Base-by-base conservation (phyloP, 192 early-diverging fungal genomes). In the Backusella mclennaniae region DNA sequence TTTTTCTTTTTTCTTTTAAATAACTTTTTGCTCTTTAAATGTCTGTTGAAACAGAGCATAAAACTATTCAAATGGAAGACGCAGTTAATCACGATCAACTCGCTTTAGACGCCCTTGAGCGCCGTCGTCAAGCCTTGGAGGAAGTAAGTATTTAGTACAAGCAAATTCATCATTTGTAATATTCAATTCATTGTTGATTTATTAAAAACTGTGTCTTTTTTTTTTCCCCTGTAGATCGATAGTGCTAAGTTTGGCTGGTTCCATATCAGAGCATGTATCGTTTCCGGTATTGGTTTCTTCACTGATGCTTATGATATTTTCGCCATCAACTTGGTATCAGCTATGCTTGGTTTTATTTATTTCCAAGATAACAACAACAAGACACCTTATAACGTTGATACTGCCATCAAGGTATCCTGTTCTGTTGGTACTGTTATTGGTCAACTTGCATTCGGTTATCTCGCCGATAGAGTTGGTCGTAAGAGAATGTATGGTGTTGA, bases 251-350 rank as follows among this genome's bases (percentile, higher is more conserved):
- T 94, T 71, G 88, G 88, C 66, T 91, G 90, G 92, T 92, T 92
- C 84, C 92, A 93, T 80, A 84, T 93, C 76, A 89, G 89, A 49
- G 88, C 92, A 23, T 92, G 90, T 82, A 74, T 93, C 66, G 89
- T 93, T 5, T 89, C 92, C 14, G 92, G 91, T 74, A 87, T 92
- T 35, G 93, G 95, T 73, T 96, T 97, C 86, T 93, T 96, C 73
- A 95, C 94, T 52, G 96, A 98, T 80, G 91, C 95, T 15, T 97
- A 97, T 83, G 97, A 98, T 83, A 93, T 96, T 80, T 97, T 97
- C 75, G 93, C 95, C 72, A 97, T 98, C 81, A 93, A 93, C 73
- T 83, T 97, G 69, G 93, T 94, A 9, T 88, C 95, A 6, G 87
- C 93, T 66, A 98, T 98, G 90, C 82, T 96, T 41, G 92, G 91